These are phyloP conservation scores for Cladophialophora immunda DNA, from an alignment of 2,329 filamentous ascomycete genomes.

Conservation along the genomic window DNA sequence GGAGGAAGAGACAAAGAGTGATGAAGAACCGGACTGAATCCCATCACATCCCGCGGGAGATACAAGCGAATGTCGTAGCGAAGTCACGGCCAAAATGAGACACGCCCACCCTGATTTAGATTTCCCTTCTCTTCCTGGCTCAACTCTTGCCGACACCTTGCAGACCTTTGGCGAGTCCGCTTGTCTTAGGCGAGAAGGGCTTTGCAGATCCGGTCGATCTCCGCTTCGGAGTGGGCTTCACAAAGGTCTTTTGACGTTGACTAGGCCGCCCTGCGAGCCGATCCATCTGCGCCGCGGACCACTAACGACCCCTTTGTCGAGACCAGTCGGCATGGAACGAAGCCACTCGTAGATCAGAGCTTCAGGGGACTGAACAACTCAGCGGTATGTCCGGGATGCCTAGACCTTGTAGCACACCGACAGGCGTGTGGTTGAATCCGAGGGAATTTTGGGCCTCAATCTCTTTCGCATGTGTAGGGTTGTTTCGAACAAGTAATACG, in stretches of 20 bases:
- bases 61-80: neutral
- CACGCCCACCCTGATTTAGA: neutral
- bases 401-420: neutral
- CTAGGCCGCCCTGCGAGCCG: neutral
- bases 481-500: neutral
- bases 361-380: neutral
- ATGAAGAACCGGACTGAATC: neutral
- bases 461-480: neutral
- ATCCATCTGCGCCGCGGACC: neutral
- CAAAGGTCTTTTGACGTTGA: neutral
- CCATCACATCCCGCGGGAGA: neutral
- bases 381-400: neutral
- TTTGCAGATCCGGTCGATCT: slow-evolving; percentile 1
- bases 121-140: neutral
- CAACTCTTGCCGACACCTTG: neutral
- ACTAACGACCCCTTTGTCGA: neutral
- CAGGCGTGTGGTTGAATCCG: neutral
- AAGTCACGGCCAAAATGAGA: neutral
- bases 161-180: neutral
- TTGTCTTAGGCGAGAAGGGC: neutral
- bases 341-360: neutral
- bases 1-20: slow-evolving; percentile 2
- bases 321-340: neutral
- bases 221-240: neutral
- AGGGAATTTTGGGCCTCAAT: neutral